Evolutionary conservation across 495 filamentous ascomycete genomes (phyloP), one percentile per base, ranked within the genome.

Genomic region (Trichocladium uniseriatum): DNA sequence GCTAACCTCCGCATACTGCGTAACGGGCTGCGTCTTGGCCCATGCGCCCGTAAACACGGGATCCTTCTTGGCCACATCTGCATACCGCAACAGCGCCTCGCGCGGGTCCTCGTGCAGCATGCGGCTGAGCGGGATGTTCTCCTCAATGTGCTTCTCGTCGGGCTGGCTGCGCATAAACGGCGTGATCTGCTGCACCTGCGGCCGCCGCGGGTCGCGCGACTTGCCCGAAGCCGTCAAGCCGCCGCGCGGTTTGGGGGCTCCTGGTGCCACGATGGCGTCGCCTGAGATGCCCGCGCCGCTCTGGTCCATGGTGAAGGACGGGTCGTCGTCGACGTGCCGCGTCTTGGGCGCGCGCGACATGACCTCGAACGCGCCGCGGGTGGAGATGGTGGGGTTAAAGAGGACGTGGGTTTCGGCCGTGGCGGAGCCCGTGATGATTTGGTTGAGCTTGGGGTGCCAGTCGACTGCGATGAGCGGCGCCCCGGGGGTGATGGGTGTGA

Each of bases 101-200:
- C 92, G 74, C 7, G 92, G 92, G 72, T 98, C 92, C 65, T 98
- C 92, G 67, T 98, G 91, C 19, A 92, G 79, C 89, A 96, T 94
- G n/a, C 77, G 81, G 55, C 87, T 92, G 28, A 96, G 74, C 15
- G 91, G 87, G 38, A 95, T 94, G 53, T 82, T 83, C 56, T 91
- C 80, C 37, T 82, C 79, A 48, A 98, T 86, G 69, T 94, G 87
- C 51, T 81, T 81, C 66, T 90, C 86, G 68, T 96, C 89, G 6
- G 94, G 89, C 59, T 91, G 84, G 40, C 79, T 86, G 59, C 94
- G 91, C 51, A 87, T 83, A 63, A 95, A 97, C 0, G 92, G 92
- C 6, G 92, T 97, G 48, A 81, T 74, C n/a, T 75, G 72, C 2
- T 92, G 92, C 44, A 89, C 69, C 56, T 91, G 82, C 31, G 92